phyloP scores from a whole-genome alignment of 2,329 filamentous ascomycete species.

The Xylariaceae sp. region DNA sequence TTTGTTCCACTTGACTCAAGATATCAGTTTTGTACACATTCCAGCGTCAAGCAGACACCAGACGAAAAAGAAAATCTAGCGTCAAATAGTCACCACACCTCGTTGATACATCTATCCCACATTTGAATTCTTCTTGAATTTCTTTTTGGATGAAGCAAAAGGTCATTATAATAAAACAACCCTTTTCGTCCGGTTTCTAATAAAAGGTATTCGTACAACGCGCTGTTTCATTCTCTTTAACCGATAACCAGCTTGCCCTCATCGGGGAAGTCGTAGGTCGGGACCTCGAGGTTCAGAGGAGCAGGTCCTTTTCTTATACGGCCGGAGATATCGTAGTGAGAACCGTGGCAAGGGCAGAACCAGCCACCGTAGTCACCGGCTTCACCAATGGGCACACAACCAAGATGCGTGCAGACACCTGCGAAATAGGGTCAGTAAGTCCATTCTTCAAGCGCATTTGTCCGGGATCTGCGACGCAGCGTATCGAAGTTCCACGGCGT shows the following conservation, averaged over 20 bases:
- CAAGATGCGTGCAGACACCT: constrained; percentile 98
- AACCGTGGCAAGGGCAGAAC: constrained; percentile 99
- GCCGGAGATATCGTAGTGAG: constrained; percentile 99
- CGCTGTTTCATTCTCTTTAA: constrained; percentile 45
- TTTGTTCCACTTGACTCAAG: constrained; percentile 25
- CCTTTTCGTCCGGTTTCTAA: constrained; percentile 21
- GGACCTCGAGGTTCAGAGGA: constrained; percentile 95
- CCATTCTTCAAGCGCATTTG: not conserved
- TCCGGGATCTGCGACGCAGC: not conserved
- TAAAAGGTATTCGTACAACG: constrained; percentile 27
- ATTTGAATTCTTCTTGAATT: not conserved
- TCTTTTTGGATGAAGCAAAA: constrained; percentile 10
- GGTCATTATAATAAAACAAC: too few species aligned
- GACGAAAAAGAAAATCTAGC: constrained; percentile 23
- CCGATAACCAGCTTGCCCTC: constrained; percentile 87
- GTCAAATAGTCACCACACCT: constrained; percentile 26
- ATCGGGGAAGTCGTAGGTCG: constrained; percentile 85
- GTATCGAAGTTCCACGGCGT: not conserved
- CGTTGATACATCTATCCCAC: constrained; percentile 29
- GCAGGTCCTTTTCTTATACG: constrained; percentile 96
- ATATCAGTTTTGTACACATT: constrained; percentile 32
- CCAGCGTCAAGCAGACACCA: constrained; percentile 24
- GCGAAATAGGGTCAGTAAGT: constrained; percentile 18
- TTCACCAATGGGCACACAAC: constrained; percentile 98
- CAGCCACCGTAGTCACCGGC: constrained; percentile 96